Evolutionary conservation across 2,329 filamentous ascomycete species (phyloP).

Genomic region (Fonsecaea monophora): DNA sequence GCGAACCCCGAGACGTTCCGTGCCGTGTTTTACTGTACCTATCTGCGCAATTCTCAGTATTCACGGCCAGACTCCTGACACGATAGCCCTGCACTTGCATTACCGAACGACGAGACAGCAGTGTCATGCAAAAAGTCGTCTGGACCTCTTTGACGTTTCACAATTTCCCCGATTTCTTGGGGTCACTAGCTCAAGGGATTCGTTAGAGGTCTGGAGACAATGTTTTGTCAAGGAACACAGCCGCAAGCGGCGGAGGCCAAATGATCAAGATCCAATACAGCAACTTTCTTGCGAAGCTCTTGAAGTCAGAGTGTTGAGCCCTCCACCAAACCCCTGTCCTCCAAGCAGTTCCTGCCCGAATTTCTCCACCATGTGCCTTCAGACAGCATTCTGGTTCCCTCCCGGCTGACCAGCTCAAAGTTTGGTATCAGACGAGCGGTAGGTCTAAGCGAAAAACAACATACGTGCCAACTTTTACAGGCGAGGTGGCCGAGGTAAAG

Average conservation of each 20-base stretch:
- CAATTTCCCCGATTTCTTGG: conserved; percentile 48
- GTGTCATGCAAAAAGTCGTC: conserved; percentile 41
- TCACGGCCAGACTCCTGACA: conserved; percentile 5
- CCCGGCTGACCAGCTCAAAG: conserved; percentile 52
- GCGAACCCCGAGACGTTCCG: conserved; percentile 3
- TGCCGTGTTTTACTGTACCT: not conserved
- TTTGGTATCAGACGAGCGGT: conserved; percentile 42
- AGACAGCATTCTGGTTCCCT: conserved; percentile 23
- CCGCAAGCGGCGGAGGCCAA: conserved; percentile 19
- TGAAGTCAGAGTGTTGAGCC: conserved; percentile 48
- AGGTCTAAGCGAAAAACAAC: conserved; percentile 50
- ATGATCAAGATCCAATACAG: conserved; percentile 53
- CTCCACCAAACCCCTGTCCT: conserved; percentile 1
- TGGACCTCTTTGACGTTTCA: conserved; percentile 50
- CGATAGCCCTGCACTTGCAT: not conserved
- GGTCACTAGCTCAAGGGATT: conserved; percentile 46
- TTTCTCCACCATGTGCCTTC: conserved; percentile 23
- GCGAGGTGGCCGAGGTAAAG: conserved; percentile 47
- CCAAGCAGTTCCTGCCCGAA: conserved; percentile 4
- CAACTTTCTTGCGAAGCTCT: conserved; percentile 51
- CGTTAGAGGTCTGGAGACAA: conserved; percentile 41
- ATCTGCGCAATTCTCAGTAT: not conserved
- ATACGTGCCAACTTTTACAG: conserved; percentile 58
- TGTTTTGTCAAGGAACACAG: conserved; percentile 44
- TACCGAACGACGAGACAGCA: not conserved